A percentile compares a stretch with the other conserved stretches of the same genome.
Evolutionary conservation across 352 stramenopile species (phyloP).

Genomic region (Globisporangium solare): DNA sequence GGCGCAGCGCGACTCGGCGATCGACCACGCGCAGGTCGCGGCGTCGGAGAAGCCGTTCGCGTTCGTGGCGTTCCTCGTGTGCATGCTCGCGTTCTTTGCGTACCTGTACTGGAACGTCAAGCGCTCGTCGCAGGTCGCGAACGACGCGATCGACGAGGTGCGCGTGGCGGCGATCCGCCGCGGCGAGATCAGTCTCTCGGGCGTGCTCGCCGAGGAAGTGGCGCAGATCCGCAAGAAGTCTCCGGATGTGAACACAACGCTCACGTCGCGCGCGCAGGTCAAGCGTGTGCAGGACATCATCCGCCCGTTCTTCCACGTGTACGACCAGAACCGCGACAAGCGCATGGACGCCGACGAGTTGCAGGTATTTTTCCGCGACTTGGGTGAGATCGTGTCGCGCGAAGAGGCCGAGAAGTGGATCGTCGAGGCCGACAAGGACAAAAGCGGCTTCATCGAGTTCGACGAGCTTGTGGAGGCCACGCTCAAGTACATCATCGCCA

Average conservation of each 20-base stretch:
- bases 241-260: constrained; percentile 33
- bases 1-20: constrained; percentile 42
- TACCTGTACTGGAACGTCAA: constrained; percentile 93
- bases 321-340: constrained; percentile 90
- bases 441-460: constrained; percentile 90
- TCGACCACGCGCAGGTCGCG: constrained; percentile 68
- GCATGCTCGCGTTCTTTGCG: constrained; percentile 83
- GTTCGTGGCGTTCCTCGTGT: constrained; percentile 85
- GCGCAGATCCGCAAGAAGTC: constrained; percentile 51
- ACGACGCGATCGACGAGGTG: constrained; percentile 67
- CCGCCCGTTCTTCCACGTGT: constrained; percentile 90
- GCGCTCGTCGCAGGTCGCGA: constrained; percentile 61
- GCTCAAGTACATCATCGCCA: constrained; percentile 80
- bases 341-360: constrained; percentile 92
- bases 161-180: constrained; percentile 64
- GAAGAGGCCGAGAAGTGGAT: constrained; percentile 86
- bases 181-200: constrained; percentile 75
- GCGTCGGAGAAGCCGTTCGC: constrained; percentile 88
- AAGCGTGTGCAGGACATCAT: constrained; percentile 89
- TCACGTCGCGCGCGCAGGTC: constrained; percentile 52
- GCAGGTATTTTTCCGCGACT: constrained; percentile 91
- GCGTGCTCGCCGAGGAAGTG: constrained; percentile 74
- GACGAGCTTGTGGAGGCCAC: constrained; percentile 92
- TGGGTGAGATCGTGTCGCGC: constrained; percentile 85
- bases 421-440: constrained; percentile 87